Evolutionary conservation across 306 rosid genomes (phyloP).

Genomic region (Lathyrus tuberosus): DNA sequence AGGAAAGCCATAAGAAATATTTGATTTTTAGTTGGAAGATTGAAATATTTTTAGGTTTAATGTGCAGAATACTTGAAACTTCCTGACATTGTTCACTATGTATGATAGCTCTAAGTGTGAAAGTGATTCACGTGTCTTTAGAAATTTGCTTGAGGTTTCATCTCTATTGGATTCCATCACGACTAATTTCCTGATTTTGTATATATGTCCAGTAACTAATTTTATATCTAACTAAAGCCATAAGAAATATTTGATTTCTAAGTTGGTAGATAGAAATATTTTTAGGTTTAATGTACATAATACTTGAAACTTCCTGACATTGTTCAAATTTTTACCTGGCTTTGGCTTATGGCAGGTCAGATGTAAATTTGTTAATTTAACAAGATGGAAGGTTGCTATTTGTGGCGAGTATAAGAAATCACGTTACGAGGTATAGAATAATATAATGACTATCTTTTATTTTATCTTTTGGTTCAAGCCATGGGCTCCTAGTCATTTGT

Average conservation of each 20-base stretch:
- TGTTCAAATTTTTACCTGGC: conserved; percentile 26
- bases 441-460: conserved; percentile 31
- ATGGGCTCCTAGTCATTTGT: conserved; percentile 25
- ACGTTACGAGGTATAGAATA: conserved; percentile 67
- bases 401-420: conserved; percentile 98
- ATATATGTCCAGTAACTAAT: conserved; percentile 20
- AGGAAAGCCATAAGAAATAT: too few species aligned
- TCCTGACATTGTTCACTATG: background rate
- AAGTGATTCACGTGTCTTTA: background rate
- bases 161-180: background rate
- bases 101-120: conserved; percentile 1
- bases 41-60: too few species aligned
- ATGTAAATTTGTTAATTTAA: conserved; percentile 78
- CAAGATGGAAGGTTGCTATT: conserved; percentile 95
- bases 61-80: too few species aligned
- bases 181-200: conserved; percentile 5
- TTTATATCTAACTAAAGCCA: conserved; percentile 15
- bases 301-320: conserved; percentile 24
- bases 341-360: conserved; percentile 61
- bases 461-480: conserved; percentile 29
- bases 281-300: conserved; percentile 12
- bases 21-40: too few species aligned
- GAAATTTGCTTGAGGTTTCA: conserved; percentile 8
- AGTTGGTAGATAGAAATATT: conserved; percentile 19
- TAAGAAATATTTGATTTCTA: conserved; percentile 19